These are phyloP conservation scores for Lecanoromycetidae sp. DNA, from an alignment of 2,329 filamentous ascomycete genomes.

Conservation along the genomic window DNA sequence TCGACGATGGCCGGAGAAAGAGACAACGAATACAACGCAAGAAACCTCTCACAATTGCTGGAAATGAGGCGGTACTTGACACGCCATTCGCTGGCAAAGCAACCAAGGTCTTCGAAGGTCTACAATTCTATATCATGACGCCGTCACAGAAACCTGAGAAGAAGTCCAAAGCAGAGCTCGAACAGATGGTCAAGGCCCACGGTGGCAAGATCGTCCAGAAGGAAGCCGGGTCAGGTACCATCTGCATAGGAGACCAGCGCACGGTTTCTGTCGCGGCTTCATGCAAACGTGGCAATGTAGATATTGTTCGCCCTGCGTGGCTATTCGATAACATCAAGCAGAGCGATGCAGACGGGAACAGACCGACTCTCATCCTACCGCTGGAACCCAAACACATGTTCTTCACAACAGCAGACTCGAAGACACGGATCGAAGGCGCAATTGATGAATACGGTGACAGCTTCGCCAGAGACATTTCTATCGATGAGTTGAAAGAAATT, in stretches of 20 bases:
- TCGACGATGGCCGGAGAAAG: slow-evolving; percentile 56
- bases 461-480: slow-evolving; percentile 57
- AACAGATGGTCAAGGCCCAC: slow-evolving; percentile 68
- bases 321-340: slow-evolving; percentile 65
- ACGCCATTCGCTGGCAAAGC: slow-evolving; percentile 45
- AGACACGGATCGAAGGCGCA: slow-evolving; percentile 45
- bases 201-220: slow-evolving; percentile 71
- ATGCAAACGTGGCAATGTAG: slow-evolving; percentile 56
- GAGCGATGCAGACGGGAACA: slow-evolving; percentile 41
- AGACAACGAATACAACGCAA: slow-evolving; percentile 48
- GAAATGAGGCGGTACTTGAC: slow-evolving; percentile 50
- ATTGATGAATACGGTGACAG: slow-evolving; percentile 73
- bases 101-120: slow-evolving; percentile 57
- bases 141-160: too few species aligned
- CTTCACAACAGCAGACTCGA: slow-evolving; percentile 48
- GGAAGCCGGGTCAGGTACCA: slow-evolving; percentile 46
- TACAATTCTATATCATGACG: slow-evolving; percentile 53
- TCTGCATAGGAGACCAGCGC: slow-evolving; percentile 70
- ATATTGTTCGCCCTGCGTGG: slow-evolving; percentile 72
- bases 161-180: slow-evolving; percentile 25
- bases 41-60: slow-evolving; percentile 58
- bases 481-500: slow-evolving; percentile 49
- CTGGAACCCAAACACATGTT: slow-evolving; percentile 61
- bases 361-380: slow-evolving; percentile 50
- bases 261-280: slow-evolving; percentile 71